These are phyloP conservation scores for Aquilaria sinensis DNA, from an alignment of 345 rosid genomes.

Conservation along the genomic window DNA sequence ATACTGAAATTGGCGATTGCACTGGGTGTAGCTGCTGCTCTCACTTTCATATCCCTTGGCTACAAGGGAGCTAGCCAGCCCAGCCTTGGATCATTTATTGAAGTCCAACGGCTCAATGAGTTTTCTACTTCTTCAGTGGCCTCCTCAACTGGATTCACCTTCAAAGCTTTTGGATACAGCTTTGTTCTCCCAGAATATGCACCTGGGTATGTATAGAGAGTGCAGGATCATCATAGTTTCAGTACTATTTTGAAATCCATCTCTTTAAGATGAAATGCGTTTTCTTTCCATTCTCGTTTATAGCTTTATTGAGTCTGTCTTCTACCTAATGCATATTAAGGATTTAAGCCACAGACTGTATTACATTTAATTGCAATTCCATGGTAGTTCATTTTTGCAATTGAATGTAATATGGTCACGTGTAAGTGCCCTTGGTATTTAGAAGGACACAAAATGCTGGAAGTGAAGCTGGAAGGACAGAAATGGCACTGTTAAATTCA, in stretches of 20 bases:
- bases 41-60: conserved; percentile 38
- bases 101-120: conserved; percentile 43
- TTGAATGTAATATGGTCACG: no score
- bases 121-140: conserved; percentile 40
- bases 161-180: conserved; percentile 67
- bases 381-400: no score
- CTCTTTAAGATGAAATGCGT: not conserved
- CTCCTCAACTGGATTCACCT: conserved; percentile 48
- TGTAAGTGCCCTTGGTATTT: no score
- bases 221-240: not conserved
- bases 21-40: conserved; percentile 45
- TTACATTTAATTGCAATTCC: no score
- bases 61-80: conserved; percentile 27
- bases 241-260: no score
- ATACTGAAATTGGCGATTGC: conserved; percentile 45
- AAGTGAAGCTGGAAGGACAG: no score
- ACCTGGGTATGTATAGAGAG: conserved; percentile 47
- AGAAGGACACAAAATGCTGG: no score
- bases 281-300: not conserved
- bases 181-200: conserved; percentile 68
- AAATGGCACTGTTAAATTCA: no score
- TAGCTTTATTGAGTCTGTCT: no score
- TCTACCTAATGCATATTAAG: no score
- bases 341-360: no score
- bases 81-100: conserved; percentile 40